Conservation (phyloP, 1,139 yeast species). For the Petasospora rhodanensis region DNA sequence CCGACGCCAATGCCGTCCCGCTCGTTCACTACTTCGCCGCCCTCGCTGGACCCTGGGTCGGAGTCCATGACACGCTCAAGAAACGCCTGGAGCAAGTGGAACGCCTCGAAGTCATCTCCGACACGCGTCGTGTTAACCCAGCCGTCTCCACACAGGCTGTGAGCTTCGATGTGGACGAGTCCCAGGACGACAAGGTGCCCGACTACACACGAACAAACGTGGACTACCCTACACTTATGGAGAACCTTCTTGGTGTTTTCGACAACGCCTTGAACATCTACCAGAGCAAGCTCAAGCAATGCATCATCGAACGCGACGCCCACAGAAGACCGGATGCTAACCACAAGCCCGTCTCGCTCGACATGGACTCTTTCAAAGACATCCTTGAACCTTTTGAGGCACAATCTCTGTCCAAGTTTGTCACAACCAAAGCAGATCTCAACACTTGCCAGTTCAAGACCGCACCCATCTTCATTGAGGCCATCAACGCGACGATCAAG, state of each 20-base stretch:
- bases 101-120: constrained; percentile 32
- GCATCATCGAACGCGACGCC: constrained; percentile 35
- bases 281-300: constrained; percentile 40
- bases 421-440: constrained; percentile 11
- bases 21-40: constrained; percentile 29
- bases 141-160: constrained; percentile 25
- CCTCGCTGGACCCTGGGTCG: constrained; percentile 37
- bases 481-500: constrained; percentile 11
- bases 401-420: constrained; percentile 28
- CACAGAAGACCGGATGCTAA: constrained; percentile 27
- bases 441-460: constrained; percentile 9
- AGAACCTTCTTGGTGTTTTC: constrained; percentile 12
- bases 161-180: constrained; percentile 31
- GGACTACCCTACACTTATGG: constrained; percentile 11
- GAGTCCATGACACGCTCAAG: constrained; percentile 45
- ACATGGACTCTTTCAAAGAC: constrained; percentile 30
- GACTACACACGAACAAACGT: constrained; percentile 2
- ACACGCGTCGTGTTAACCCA: constrained; percentile 17
- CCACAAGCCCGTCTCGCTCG: constrained; percentile 26
- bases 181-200: neutral
- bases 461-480: constrained; percentile 16
- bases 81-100: constrained; percentile 40
- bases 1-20: constrained; percentile 20
- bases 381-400: constrained; percentile 33
- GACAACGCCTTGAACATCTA: constrained; percentile 44